Percentiles rank a stretch among this genome's conserved stretches.
Evolutionary conservation across 441 rosid species (phyloP).

Genomic region (Brassica balearica): DNA sequence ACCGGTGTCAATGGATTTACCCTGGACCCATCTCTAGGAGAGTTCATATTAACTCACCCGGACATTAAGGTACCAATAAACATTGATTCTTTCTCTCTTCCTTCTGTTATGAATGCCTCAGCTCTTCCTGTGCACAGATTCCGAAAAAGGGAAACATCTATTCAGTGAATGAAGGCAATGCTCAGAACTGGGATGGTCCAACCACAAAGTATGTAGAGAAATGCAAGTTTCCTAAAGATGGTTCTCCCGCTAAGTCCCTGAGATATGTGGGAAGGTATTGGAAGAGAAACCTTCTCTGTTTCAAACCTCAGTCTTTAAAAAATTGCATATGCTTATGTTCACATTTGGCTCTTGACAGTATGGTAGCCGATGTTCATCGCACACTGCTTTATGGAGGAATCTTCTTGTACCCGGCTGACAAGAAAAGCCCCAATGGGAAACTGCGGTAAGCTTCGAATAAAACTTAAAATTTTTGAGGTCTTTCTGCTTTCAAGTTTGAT

Average conservation of each 20-base stretch:
- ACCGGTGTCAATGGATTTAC: slow-evolving; percentile 92
- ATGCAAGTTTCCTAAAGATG: slow-evolving; percentile 94
- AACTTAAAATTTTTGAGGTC: neutral
- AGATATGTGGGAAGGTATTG: slow-evolving; percentile 95
- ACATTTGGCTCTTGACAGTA: slow-evolving; percentile 50
- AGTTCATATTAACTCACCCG: slow-evolving; percentile 97
- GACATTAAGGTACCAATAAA: slow-evolving; percentile 66
- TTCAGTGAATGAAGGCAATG: slow-evolving; percentile 98
- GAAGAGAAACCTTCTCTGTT: slow-evolving; percentile 13
- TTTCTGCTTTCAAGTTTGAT: neutral
- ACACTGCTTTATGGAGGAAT: slow-evolving; percentile 94
- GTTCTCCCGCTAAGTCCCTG: slow-evolving; percentile 83
- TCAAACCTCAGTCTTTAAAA: neutral
- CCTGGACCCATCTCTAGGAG: slow-evolving; percentile 96
- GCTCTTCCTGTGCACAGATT: slow-evolving; percentile 52
- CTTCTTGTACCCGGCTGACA: slow-evolving; percentile 96
- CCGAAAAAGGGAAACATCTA: slow-evolving; percentile 94
- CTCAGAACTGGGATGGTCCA: slow-evolving; percentile 95
- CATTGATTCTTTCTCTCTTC: neutral
- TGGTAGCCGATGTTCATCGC: slow-evolving; percentile 99
- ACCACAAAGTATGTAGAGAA: slow-evolving; percentile 73
- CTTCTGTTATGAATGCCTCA: slow-evolving; percentile 1
- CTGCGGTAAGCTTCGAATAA: slow-evolving; percentile 68
- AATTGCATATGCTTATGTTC: neutral
- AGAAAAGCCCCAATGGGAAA: slow-evolving; percentile 93